Percentiles rank a stretch among this genome's conserved stretches.
Conservation (phyloP, 2,329 filamentous ascomycete species). For the Cryphonectria nitschkei region DNA sequence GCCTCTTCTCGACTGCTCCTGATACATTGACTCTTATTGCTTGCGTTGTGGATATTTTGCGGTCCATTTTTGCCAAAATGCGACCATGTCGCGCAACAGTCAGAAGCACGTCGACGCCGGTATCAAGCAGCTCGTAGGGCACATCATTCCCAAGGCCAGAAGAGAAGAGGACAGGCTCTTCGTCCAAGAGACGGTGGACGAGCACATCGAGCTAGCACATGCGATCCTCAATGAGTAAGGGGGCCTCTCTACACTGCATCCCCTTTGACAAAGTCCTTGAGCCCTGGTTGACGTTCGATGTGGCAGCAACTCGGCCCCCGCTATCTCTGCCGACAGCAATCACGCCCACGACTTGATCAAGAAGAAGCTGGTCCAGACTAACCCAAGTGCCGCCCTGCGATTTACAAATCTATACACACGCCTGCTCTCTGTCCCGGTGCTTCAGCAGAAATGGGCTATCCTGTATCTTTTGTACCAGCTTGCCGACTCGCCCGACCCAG, state of each 20-base stretch:
- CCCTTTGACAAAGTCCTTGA: not conserved
- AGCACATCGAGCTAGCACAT: slow-evolving; percentile 57
- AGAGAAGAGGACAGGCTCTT: slow-evolving; percentile 65
- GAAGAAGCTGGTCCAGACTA: slow-evolving; percentile 79
- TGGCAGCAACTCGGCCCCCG: slow-evolving; percentile 44
- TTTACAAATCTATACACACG: slow-evolving; percentile 92
- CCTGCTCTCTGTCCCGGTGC: slow-evolving; percentile 85
- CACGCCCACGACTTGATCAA: slow-evolving; percentile 94
- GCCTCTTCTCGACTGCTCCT: not conserved
- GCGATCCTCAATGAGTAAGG: slow-evolving; percentile 56
- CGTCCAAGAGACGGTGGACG: slow-evolving; percentile 70
- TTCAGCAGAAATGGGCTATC: slow-evolving; percentile 97
- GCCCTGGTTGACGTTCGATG: slow-evolving; percentile 14
- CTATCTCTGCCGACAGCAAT: slow-evolving; percentile 74
- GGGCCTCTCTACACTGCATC: not conserved
- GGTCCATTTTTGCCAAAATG: slow-evolving; percentile 45
- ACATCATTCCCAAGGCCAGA: slow-evolving; percentile 63
- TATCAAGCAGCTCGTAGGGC: slow-evolving; percentile 77
- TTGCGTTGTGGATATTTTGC: not conserved
- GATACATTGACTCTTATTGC: not conserved
- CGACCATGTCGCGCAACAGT: slow-evolving; percentile 60
- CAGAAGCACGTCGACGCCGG: slow-evolving; percentile 74
- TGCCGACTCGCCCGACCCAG: slow-evolving; percentile 67
- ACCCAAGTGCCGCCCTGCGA: slow-evolving; percentile 75
- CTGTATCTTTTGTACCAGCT: slow-evolving; percentile 87